phyloP scores from a whole-genome alignment of 2,329 filamentous ascomycete genomes.

The Kalaharituber pfeilii region DNA sequence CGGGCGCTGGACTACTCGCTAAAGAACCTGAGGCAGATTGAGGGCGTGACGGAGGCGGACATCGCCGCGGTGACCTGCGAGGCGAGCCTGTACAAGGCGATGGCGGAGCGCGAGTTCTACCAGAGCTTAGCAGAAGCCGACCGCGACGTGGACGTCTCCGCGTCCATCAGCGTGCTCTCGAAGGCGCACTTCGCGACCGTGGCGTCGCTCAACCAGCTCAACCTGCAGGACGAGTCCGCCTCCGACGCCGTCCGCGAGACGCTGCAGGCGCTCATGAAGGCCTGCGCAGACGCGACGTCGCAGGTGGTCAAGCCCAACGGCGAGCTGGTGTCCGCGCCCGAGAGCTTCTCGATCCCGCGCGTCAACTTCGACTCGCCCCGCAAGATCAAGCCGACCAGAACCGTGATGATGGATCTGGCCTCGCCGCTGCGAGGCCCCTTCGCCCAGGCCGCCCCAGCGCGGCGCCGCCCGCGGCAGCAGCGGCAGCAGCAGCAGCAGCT shows the following conservation, averaged over 20 bases:
- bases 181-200: conserved; percentile 86
- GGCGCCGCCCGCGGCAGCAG: neutral
- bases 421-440: neutral
- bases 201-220: conserved; percentile 61
- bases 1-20: conserved; percentile 75
- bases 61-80: conserved; percentile 58
- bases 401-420: neutral
- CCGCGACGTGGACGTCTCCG: conserved; percentile 58
- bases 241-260: conserved; percentile 60
- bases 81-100: conserved; percentile 67
- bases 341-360: conserved; percentile 1
- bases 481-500: conserved; percentile 24
- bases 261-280: conserved; percentile 59
- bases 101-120: conserved; percentile 64
- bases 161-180: conserved; percentile 64
- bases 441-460: neutral
- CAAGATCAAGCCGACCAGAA: neutral
- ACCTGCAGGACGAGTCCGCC: conserved; percentile 73
- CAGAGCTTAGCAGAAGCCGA: conserved; percentile 67
- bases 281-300: conserved; percentile 54
- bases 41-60: conserved; percentile 49
- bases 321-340: conserved; percentile 31
- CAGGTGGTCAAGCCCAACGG: conserved; percentile 87
- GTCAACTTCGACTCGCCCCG: conserved; percentile 20
- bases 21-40: conserved; percentile 56